Evolutionary conservation across 805 yeast genomes (phyloP).

Genomic region (Metschnikowia kunwiensis): DNA sequence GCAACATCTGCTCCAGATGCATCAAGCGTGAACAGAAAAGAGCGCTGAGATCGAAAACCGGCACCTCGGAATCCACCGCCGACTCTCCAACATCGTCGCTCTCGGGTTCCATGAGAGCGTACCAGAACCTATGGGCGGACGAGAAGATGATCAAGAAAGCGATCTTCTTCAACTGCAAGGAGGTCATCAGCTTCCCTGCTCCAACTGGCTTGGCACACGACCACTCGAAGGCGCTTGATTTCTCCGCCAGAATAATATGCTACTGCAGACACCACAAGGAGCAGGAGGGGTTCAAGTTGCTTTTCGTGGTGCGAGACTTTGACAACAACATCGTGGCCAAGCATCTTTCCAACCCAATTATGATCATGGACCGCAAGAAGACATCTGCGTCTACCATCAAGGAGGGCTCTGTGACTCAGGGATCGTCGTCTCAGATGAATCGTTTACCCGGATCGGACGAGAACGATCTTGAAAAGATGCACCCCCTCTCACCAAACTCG

Average conservation of each 20-base stretch:
- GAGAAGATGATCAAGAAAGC: conserved; percentile 75
- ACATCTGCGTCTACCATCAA: conserved; percentile 30
- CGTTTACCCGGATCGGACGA: conserved; percentile 5
- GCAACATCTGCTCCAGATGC: conserved; percentile 84
- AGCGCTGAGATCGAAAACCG: conserved; percentile 83
- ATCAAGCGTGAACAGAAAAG: conserved; percentile 90
- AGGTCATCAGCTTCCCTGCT: conserved; percentile 70
- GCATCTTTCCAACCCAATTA: conserved; percentile 66
- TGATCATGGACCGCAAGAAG: conserved; percentile 94
- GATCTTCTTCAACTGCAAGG: conserved; percentile 87
- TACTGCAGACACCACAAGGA: conserved; percentile 96
- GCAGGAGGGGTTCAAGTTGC: conserved; percentile 73
- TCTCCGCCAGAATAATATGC: conserved; percentile 80
- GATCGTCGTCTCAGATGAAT: background rate
- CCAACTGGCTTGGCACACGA: conserved; percentile 43
- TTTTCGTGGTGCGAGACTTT: conserved; percentile 63
- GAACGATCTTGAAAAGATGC: conserved; percentile 16
- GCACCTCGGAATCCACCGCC: conserved; percentile 9
- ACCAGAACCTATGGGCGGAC: conserved; percentile 73
- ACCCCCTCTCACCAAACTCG: conserved; percentile 59
- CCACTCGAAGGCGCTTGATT: conserved; percentile 41
- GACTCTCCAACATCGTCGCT: conserved; percentile 15
- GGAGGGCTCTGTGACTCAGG: conserved; percentile 9
- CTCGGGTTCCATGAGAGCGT: conserved; percentile 37
- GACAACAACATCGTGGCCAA: conserved; percentile 66